These are phyloP conservation scores for Debaryomyces maramus DNA, from an alignment of 805 yeast genomes.

Conservation along the genomic window DNA sequence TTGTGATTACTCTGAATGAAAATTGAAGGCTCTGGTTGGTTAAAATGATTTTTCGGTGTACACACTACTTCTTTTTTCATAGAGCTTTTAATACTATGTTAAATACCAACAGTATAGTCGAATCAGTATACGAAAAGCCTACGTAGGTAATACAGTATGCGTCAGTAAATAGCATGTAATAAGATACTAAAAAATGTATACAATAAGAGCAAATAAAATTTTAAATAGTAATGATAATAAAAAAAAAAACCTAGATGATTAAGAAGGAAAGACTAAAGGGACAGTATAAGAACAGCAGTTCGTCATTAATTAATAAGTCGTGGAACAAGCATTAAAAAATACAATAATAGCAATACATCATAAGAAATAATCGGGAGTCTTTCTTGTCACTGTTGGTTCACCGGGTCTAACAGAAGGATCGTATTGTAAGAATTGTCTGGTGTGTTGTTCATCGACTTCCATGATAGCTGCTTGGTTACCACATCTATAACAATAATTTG, in stretches of 20 bases:
- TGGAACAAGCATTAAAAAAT: constrained; percentile 5
- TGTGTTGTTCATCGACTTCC: constrained; percentile 95
- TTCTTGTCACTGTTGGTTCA: constrained; percentile 95
- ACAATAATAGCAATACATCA: constrained; percentile 21
- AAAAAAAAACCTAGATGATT: constrained; percentile 5
- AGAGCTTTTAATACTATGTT: too few relatives aligned
- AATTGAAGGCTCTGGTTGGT: constrained; percentile 33
- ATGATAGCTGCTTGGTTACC: constrained; percentile 98
- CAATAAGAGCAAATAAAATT: constrained; percentile 1
- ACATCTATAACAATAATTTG: constrained; percentile 95
- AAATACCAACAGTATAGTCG: too few relatives aligned
- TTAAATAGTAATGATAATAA: constrained; percentile 2
- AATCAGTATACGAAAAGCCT: too few relatives aligned
- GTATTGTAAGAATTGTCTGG: constrained; percentile 89
- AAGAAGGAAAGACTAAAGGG: constrained; percentile 3
- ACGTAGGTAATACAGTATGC: too few relatives aligned
- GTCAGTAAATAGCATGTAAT: background rate
- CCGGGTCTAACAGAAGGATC: constrained; percentile 97
- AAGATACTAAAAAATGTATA: background rate
- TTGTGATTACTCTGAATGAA: constrained; percentile 11
- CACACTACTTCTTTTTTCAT: constrained; percentile 4
- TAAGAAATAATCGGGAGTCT: constrained; percentile 95
- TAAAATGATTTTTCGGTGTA: constrained; percentile 10
- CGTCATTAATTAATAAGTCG: constrained; percentile 8
- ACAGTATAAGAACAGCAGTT: constrained; percentile 2